These are phyloP conservation scores for Yamadazyma atmosphaerica DNA, from an alignment of 1,139 yeast species.

Conservation along the genomic window DNA sequence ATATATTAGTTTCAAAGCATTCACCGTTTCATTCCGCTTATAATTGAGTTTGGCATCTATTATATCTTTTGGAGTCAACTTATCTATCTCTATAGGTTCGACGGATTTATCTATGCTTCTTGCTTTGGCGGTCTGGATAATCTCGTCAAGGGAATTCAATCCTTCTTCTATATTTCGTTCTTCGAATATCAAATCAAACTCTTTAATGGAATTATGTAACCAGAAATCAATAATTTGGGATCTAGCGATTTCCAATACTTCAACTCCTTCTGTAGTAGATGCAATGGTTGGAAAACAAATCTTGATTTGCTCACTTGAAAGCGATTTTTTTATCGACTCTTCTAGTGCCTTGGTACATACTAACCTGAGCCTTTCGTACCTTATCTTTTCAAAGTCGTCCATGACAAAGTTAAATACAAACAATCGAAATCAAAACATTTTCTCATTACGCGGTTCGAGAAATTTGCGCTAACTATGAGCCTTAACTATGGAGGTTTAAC, in stretches of 20 bases:
- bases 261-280: constrained; percentile 48
- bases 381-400: constrained; percentile 30
- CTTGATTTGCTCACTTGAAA: constrained; percentile 59
- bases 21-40: constrained; percentile 25
- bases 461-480: background rate
- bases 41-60: constrained; percentile 32
- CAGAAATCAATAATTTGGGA: constrained; percentile 63
- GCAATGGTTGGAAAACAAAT: constrained; percentile 69
- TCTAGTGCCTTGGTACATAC: constrained; percentile 68
- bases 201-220: constrained; percentile 56
- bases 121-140: constrained; percentile 54
- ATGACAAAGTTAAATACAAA: background rate
- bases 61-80: constrained; percentile 32
- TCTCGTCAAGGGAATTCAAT: constrained; percentile 64
- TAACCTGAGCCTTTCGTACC: constrained; percentile 54
- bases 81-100: constrained; percentile 31
- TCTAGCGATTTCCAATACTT: constrained; percentile 56
- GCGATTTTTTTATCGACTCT: constrained; percentile 58
- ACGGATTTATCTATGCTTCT: constrained; percentile 22
- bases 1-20: constrained; percentile 35
- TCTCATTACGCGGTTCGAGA: background rate
- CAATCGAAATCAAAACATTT: constrained; percentile 1
- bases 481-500: background rate
- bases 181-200: constrained; percentile 63
- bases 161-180: constrained; percentile 62